phyloP scores from a whole-genome alignment of 108 stramenopile species.

The Chaetoceros muelleri region DNA sequence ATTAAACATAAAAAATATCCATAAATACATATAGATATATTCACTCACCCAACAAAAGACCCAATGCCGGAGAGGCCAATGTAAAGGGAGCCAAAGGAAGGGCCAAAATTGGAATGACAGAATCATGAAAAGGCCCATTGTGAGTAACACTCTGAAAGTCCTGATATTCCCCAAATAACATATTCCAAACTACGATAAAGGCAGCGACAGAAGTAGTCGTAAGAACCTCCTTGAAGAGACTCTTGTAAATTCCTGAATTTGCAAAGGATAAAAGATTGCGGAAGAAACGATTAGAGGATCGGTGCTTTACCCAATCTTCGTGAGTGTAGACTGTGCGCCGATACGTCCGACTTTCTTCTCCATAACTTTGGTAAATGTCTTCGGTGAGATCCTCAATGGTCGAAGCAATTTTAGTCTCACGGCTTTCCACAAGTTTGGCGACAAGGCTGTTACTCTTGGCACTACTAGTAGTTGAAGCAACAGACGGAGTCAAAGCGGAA shows the following conservation, averaged over 20 bases:
- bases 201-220: constrained; percentile 30
- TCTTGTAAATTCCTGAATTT: constrained; percentile 40
- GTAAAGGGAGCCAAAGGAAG: constrained; percentile 59
- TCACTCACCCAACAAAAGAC: too few relatives aligned
- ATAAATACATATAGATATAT: too few relatives aligned
- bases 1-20: too few relatives aligned
- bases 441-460: too few relatives aligned
- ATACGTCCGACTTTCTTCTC: constrained; percentile 40
- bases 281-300: constrained; percentile 37
- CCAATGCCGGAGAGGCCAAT: constrained; percentile 42
- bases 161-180: constrained; percentile 37
- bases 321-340: constrained; percentile 68
- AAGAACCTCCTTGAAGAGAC: constrained; percentile 32
- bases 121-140: constrained; percentile 15
- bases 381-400: too few relatives aligned
- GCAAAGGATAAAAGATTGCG: constrained; percentile 23
- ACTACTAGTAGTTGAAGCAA: too few relatives aligned
- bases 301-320: constrained; percentile 55
- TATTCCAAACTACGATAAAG: constrained; percentile 40
- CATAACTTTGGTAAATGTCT: too few relatives aligned
- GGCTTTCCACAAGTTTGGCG: too few relatives aligned
- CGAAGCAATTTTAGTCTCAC: too few relatives aligned
- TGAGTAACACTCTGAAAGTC: constrained; percentile 42
- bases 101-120: constrained; percentile 21
- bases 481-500: too few relatives aligned